phyloP scores from a whole-genome alignment of 2,329 filamentous ascomycete species.

The Microdochium trichocladiopsis region DNA sequence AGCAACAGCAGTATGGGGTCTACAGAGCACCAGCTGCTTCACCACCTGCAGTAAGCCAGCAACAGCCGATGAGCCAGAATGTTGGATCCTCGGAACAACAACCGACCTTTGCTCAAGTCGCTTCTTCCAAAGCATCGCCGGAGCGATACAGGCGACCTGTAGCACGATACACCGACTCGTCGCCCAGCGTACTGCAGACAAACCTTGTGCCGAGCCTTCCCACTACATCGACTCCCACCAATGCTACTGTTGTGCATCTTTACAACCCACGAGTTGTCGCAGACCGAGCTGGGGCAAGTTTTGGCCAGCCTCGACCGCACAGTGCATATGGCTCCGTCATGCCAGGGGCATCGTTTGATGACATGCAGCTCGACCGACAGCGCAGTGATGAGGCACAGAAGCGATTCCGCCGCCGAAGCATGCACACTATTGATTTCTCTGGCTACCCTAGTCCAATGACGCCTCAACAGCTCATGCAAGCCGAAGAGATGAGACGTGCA shows the following conservation, averaged over 20 bases:
- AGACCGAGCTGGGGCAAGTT: slow-evolving; percentile 13
- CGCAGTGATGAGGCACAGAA: slow-evolving; percentile 60
- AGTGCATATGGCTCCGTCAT: slow-evolving; percentile 8
- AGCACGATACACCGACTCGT: slow-evolving; percentile 46
- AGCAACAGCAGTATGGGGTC: slow-evolving; percentile 36
- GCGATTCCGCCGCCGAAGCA: slow-evolving; percentile 74
- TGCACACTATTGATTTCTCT: slow-evolving; percentile 56
- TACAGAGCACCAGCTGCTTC: slow-evolving; percentile 36
- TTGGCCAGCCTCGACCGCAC: neutral
- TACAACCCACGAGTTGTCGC: slow-evolving; percentile 37
- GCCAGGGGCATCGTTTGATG: slow-evolving; percentile 54
- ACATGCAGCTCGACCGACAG: slow-evolving; percentile 56
- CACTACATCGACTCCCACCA: slow-evolving; percentile 42
- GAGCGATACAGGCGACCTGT: slow-evolving; percentile 74
- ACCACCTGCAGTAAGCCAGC: slow-evolving; percentile 29
- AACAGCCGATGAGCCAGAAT: slow-evolving; percentile 31
- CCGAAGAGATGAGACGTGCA: slow-evolving; percentile 22
- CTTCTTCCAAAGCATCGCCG: slow-evolving; percentile 60
- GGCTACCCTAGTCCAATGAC: slow-evolving; percentile 30
- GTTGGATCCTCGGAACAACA: slow-evolving; percentile 31
- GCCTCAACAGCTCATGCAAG: slow-evolving; percentile 27
- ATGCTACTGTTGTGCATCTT: slow-evolving; percentile 47
- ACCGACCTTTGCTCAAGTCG: slow-evolving; percentile 49
- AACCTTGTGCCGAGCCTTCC: slow-evolving; percentile 26
- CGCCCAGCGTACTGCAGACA: slow-evolving; percentile 17